phyloP scores from a whole-genome alignment of 352 stramenopile species.

The Globisporangium irregulare region DNA sequence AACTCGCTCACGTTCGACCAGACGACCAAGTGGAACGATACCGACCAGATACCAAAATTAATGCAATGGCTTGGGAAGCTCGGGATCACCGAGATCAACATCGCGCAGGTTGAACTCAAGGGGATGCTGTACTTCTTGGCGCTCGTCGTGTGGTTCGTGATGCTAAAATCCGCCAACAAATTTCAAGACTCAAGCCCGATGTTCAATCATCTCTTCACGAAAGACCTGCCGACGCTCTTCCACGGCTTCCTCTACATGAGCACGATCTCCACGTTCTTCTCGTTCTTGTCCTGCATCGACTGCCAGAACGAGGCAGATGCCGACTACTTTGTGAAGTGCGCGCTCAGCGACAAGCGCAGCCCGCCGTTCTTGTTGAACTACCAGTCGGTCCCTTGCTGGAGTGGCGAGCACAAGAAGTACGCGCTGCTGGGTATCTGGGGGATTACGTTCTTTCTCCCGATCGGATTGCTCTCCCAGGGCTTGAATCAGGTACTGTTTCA shows the following conservation, averaged over 20 bases:
- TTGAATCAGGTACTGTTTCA: conserved; percentile 71
- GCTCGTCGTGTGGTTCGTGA: conserved; percentile 40
- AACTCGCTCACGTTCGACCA: conserved; percentile 58
- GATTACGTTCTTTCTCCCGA: conserved; percentile 55
- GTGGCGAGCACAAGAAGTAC: conserved; percentile 33
- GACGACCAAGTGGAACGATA: conserved; percentile 47
- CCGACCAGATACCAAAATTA: conserved; percentile 41
- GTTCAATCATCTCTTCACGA: conserved; percentile 52
- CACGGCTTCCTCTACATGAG: conserved; percentile 60
- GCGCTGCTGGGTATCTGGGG: conserved; percentile 55
- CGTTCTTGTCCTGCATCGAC: conserved; percentile 55
- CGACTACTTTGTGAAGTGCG: conserved; percentile 13
- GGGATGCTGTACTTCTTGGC: conserved; percentile 24
- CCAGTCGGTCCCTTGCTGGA: conserved; percentile 45
- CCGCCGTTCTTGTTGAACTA: conserved; percentile 44
- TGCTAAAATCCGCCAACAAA: conserved; percentile 70
- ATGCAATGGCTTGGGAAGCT: conserved; percentile 41
- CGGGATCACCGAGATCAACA: conserved; percentile 31
- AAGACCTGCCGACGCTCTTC: conserved; percentile 47
- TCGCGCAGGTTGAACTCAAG: conserved; percentile 40
- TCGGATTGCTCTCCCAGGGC: conserved; percentile 49
- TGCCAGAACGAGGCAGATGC: conserved; percentile 20
- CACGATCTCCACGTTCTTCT: conserved; percentile 59
- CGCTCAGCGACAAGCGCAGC: neutral
- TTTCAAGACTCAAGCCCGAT: conserved; percentile 55